Percentiles rank a stretch among this genome's conserved stretches.
Evolutionary conservation across 345 rosid species (phyloP).

Genomic region (Lepidium africanum): DNA sequence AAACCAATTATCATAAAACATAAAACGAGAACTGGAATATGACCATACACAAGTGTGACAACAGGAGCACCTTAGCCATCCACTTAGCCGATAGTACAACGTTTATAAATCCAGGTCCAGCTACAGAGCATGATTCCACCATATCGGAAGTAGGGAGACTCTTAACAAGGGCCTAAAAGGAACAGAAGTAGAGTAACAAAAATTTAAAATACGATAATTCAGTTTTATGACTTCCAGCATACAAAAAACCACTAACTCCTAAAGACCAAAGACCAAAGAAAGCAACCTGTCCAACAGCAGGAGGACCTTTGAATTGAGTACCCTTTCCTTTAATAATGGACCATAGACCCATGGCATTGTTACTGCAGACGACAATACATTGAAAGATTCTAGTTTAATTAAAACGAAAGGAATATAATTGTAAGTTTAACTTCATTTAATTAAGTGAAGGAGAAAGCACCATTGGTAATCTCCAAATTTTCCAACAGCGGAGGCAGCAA

Average conservation of each 20-base stretch:
- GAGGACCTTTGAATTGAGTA: slow-evolving; percentile 61
- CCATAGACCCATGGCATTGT: slow-evolving; percentile 90
- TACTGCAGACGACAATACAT: slow-evolving; percentile 36
- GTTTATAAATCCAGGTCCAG: slow-evolving; percentile 95
- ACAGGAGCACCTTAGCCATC: slow-evolving; percentile 71
- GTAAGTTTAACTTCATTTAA: not conserved
- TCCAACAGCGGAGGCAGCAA: slow-evolving; percentile 51
- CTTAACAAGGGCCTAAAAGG: slow-evolving; percentile 50
- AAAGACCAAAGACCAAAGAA: not conserved
- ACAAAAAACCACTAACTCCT: not conserved
- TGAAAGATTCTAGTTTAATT: not conserved
- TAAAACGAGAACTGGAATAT: not conserved
- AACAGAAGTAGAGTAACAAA: not conserved
- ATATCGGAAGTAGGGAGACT: slow-evolving; percentile 78
- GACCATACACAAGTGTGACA: not conserved
- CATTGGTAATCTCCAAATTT: slow-evolving; percentile 95
- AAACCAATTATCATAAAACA: slow-evolving; percentile 12
- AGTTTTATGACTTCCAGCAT: not conserved
- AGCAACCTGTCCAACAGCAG: slow-evolving; percentile 77
- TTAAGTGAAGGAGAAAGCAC: slow-evolving; percentile 24
- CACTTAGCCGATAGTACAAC: slow-evolving; percentile 60
- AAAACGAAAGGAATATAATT: not conserved
- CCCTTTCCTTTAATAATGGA: slow-evolving; percentile 63
- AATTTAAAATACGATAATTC: not conserved
- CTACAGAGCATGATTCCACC: slow-evolving; percentile 75